A percentile compares a stretch with the other conserved stretches of the same genome.
phyloP scores from a whole-genome alignment of 352 stramenopile genomes.

The Phytophthora aleatoria region DNA sequence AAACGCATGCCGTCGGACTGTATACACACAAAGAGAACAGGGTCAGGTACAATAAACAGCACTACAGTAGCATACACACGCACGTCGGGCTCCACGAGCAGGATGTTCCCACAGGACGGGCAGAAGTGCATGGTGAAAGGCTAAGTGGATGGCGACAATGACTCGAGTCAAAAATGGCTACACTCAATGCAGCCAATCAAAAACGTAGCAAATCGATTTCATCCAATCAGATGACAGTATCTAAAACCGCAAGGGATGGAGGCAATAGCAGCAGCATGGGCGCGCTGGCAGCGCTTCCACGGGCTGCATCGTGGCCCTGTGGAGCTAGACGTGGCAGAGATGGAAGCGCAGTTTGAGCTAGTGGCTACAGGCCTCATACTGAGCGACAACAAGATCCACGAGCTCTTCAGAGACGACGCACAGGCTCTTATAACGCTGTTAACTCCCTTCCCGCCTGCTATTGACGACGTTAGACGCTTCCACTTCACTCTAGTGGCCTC shows the following conservation, averaged over 20 bases:
- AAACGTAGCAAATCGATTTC: constrained; percentile 5
- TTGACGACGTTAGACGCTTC: constrained; percentile 31
- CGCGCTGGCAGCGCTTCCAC: constrained; percentile 31
- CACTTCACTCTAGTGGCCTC: constrained; percentile 54
- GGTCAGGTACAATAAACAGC: constrained; percentile 1
- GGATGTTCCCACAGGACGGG: constrained; percentile 89
- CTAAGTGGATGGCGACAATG: constrained; percentile 2
- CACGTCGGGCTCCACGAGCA: constrained; percentile 89
- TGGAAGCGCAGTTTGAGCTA: constrained; percentile 61
- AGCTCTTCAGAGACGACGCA: constrained; percentile 33
- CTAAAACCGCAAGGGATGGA: not conserved
- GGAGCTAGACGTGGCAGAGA: constrained; percentile 13
- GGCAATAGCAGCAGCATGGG: constrained; percentile 22
- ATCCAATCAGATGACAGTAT: constrained; percentile 14
- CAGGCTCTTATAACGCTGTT: constrained; percentile 37
- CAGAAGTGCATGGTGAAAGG: constrained; percentile 84
- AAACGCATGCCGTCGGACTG: constrained; percentile 89
- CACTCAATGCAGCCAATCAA: not conserved
- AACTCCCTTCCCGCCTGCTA: constrained; percentile 34
- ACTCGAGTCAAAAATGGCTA: not conserved
- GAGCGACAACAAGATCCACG: constrained; percentile 24
- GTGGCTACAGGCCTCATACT: constrained; percentile 47
- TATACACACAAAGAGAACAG: constrained; percentile 1
- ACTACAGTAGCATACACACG: constrained; percentile 2
- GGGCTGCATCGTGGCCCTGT: not conserved